A percentile compares a stretch with the other conserved stretches of the same genome.
Conservation (phyloP, 31 red algal species). For the Odonthalia washingtoniensis region DNA sequence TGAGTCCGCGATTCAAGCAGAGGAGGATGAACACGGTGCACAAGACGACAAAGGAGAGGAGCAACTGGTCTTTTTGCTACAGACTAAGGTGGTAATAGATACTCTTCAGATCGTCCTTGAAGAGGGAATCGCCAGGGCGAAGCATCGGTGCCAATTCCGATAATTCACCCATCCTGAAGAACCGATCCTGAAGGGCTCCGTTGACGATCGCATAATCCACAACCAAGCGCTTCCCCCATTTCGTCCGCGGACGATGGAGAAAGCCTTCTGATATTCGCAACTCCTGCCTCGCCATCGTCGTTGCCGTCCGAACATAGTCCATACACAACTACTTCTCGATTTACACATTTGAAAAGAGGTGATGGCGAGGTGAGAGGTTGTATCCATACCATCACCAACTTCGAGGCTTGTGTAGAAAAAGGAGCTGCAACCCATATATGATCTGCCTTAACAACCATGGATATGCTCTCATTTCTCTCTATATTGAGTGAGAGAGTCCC, state of each 20-base stretch:
- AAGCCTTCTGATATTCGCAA: neutral
- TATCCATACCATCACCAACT: neutral
- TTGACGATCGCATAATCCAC: slow-evolving; percentile 42
- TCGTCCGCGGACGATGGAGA: neutral
- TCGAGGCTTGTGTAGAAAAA: neutral
- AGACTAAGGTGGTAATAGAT: slow-evolving; percentile 37
- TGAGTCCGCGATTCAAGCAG: slow-evolving; percentile 28
- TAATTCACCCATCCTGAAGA: slow-evolving; percentile 22
- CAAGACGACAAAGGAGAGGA: slow-evolving; percentile 1
- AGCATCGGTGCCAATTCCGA: slow-evolving; percentile 34
- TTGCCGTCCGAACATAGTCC: neutral
- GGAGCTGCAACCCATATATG: slow-evolving; percentile 13
- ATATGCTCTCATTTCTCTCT: slow-evolving; percentile 21
- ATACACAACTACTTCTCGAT: neutral
- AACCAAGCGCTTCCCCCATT: slow-evolving; percentile 21
- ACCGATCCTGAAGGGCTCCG: neutral
- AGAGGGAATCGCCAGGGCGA: slow-evolving; percentile 24
- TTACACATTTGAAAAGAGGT: neutral
- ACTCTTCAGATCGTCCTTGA: slow-evolving; percentile 10
- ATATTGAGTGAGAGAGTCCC: neutral
- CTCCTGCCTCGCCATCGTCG: neutral
- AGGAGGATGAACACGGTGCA: slow-evolving; percentile 27
- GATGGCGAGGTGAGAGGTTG: neutral
- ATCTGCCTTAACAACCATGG: slow-evolving; percentile 25
- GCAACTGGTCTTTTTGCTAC: slow-evolving; percentile 9